Evolutionary conservation across 257 asterid genomes (phyloP).

Genomic region (Henckelia pumila): DNA sequence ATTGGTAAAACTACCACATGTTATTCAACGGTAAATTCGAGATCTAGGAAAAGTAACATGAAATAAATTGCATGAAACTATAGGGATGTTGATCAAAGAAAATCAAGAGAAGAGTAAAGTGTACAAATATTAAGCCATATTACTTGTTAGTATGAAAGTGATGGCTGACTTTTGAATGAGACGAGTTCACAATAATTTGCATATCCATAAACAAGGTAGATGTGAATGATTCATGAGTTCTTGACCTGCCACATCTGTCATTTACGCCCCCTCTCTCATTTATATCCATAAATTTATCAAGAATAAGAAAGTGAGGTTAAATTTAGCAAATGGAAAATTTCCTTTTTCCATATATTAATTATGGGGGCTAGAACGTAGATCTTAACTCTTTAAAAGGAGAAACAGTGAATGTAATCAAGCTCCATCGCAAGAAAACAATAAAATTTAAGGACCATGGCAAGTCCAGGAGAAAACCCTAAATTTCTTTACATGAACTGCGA

Average conservation of each 20-base stretch:
- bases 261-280: background rate
- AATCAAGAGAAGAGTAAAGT: constrained; percentile 1
- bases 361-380: no score
- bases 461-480: no score
- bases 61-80: background rate
- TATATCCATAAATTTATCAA: background rate
- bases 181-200: background rate
- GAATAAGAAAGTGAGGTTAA: background rate
- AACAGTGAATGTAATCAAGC: no score
- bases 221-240: background rate
- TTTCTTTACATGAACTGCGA: no score
- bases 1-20: background rate
- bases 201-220: background rate
- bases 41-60: background rate
- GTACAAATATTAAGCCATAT: background rate
- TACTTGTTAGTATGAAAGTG: background rate
- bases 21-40: background rate
- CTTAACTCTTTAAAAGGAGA: no score
- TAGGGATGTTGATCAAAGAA: background rate
- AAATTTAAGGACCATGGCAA: no score
- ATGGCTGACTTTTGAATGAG: background rate
- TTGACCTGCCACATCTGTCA: background rate
- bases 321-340: background rate
- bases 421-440: no score
- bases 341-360: background rate